Conservation (phyloP, 1,284 basidiomycete genomes). For the Cutaneotrichosporon curvatum region DNA sequence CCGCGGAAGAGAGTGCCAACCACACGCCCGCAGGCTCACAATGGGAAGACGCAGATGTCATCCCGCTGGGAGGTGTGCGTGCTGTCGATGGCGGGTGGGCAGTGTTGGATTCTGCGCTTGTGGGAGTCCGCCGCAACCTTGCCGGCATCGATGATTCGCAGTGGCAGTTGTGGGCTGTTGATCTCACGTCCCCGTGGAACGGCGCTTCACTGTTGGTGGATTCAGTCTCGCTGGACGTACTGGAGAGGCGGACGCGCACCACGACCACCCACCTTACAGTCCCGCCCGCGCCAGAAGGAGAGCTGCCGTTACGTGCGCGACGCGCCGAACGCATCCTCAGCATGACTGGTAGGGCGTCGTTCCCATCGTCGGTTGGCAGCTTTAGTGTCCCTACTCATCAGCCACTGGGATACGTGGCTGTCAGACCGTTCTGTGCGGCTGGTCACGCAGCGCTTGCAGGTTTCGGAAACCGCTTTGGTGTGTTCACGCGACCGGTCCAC, state of each 20-base stretch:
- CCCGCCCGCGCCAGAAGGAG: constrained; percentile 1
- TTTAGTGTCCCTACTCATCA: constrained; percentile 26
- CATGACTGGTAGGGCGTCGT: constrained; percentile 31
- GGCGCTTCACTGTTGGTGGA: constrained; percentile 27
- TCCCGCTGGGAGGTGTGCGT: constrained; percentile 27
- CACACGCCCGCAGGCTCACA: constrained; percentile 2
- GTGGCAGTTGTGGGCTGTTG: constrained; percentile 35
- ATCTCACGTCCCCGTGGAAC: constrained; percentile 31
- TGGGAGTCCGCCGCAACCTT: constrained; percentile 25
- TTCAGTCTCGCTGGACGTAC: constrained; percentile 13
- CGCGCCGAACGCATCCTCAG: constrained; percentile 33
- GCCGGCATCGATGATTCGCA: constrained; percentile 35
- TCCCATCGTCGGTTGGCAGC: constrained; percentile 22
- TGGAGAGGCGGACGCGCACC: constrained; percentile 11
- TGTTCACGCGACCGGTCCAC: constrained; percentile 29
- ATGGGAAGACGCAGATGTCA: constrained; percentile 24
- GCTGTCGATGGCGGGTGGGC: constrained; percentile 22
- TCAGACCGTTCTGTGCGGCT: constrained; percentile 21
- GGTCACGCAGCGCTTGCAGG: constrained; percentile 23
- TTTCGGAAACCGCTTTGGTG: constrained; percentile 38
- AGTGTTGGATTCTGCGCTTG: constrained; percentile 17
- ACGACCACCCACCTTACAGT: neutral
- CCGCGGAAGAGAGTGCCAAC: constrained; percentile 3
- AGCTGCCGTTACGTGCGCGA: constrained; percentile 24
- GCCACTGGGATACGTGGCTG: constrained; percentile 30